Base-by-base conservation (phyloP, 192 early-diverging fungal genomes). In the Entrophospora sp. region DNA sequence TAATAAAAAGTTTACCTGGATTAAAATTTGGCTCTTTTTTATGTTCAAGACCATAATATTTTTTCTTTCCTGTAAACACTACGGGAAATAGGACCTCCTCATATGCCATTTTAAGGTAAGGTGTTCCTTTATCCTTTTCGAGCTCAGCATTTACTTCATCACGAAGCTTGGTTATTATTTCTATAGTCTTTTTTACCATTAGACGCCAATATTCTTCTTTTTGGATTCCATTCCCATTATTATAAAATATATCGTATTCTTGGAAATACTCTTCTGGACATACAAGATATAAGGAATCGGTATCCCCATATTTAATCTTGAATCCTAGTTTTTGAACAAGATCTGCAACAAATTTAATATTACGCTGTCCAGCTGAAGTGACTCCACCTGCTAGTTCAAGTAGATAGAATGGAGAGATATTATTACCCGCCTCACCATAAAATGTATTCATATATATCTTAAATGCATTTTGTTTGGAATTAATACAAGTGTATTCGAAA, bases 371-470 rank as follows among this genome's bases (percentile, higher is more conserved):
- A 28, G 58, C 37, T 42, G 37, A 42, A 25, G 37, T 61, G 16
- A 61, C 31, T 12, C 34, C 55, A 1, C 55, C 31, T 4, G 55
- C 34, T 32, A 57, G n/a, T 36, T 35, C 31, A 36, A 12, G 31
- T 6, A 35, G 13, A 1, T 20, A 57, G 55, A 57, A 32, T 10
- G 55, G 55, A 32, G 55, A 57, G 12, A 5, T 12, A 13, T 22
- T 42, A 61, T 42, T 28, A 5, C 58, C 37, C 20, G 37, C 20
- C 16, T 18, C 7, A 61, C 20, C 22, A 38, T 60, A 60, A 59
- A 59, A 59, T 2, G 37, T 60, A 38, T 60, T 60, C 58, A 60
- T 61, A 40, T 42, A 61, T 30, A 61, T 18, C 13, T 61, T 61
- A 1, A 61, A 5, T 10, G 37, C 37, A 22, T 38, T 20, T 43